These are phyloP conservation scores for Litsea cubeba DNA, from an alignment of 164 flowering plant species.

Conservation along the genomic window DNA sequence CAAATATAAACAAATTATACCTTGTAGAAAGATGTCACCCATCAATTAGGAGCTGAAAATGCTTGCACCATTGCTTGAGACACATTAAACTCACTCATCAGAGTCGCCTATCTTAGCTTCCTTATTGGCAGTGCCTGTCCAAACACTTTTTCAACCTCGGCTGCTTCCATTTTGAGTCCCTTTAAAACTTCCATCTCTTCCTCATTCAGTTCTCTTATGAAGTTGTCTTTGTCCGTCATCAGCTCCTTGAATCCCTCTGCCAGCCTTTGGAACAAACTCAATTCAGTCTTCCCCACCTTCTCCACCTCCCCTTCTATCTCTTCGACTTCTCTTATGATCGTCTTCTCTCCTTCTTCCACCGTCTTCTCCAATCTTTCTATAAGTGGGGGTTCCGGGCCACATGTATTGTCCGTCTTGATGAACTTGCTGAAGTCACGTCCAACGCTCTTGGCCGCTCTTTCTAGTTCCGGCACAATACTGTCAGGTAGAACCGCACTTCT, in stretches of 20 bases:
- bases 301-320: conserved; percentile 61
- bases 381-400: conserved; percentile 92
- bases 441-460: conserved; percentile 67
- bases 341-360: conserved; percentile 81
- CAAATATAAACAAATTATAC: background rate
- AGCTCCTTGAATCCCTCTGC: conserved; percentile 71
- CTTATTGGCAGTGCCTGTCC: conserved; percentile 75
- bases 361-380: conserved; percentile 83
- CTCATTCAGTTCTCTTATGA: conserved; percentile 50
- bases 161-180: conserved; percentile 79
- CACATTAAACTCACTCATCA: background rate
- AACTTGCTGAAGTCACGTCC: conserved; percentile 75
- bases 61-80: background rate
- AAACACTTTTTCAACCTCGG: conserved; percentile 76
- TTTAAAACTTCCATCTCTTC: conserved; percentile 77
- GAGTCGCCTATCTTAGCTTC: conserved; percentile 49
- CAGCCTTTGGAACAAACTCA: conserved; percentile 56
- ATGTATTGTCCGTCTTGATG: conserved; percentile 78
- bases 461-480: conserved; percentile 74
- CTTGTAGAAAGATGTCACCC: background rate
- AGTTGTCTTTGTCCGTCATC: conserved; percentile 54
- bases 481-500: conserved; percentile 74
- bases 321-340: conserved; percentile 70
- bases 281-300: conserved; percentile 63
- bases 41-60: background rate